phyloP scores from a whole-genome alignment of 805 yeast genomes.

The Candida ortonii region DNA sequence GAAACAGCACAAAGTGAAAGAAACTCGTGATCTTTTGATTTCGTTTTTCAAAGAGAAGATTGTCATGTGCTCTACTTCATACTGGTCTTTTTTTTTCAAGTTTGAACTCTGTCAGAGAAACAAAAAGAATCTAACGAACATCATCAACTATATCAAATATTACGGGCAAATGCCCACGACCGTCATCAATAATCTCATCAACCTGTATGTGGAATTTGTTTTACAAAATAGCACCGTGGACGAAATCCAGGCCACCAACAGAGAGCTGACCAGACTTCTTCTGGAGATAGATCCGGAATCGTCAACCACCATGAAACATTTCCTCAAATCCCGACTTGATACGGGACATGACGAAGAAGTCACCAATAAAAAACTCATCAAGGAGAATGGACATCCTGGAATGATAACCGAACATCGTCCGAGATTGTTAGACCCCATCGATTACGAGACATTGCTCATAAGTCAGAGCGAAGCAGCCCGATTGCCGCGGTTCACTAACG shows the following conservation, averaged over 20 bases:
- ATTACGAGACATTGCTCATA: constrained; percentile 21
- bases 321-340: constrained; percentile 31
- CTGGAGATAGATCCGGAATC: constrained; percentile 34
- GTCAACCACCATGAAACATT: constrained; percentile 31
- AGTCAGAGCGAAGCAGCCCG: constrained; percentile 27
- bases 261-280: constrained; percentile 25
- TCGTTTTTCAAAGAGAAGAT: constrained; percentile 28
- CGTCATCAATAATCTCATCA: constrained; percentile 42
- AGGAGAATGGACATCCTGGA: constrained; percentile 38
- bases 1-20: constrained; percentile 16
- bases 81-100: constrained; percentile 58
- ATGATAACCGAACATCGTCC: constrained; percentile 41
- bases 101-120: constrained; percentile 48
- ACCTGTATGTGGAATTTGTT: constrained; percentile 38
- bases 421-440: constrained; percentile 37
- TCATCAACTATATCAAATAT: constrained; percentile 44
- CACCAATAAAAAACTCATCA: constrained; percentile 26
- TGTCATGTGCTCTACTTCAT: constrained; percentile 41
- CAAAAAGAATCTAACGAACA: constrained; percentile 40
- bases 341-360: constrained; percentile 29
- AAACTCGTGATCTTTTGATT: constrained; percentile 27
- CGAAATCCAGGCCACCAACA: constrained; percentile 19
- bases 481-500: constrained; percentile 59
- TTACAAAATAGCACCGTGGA: constrained; percentile 24
- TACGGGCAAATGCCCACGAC: constrained; percentile 47